Base-by-base conservation (phyloP, 2,329 filamentous ascomycete species). In the Pseudocercospora crystallina region DNA sequence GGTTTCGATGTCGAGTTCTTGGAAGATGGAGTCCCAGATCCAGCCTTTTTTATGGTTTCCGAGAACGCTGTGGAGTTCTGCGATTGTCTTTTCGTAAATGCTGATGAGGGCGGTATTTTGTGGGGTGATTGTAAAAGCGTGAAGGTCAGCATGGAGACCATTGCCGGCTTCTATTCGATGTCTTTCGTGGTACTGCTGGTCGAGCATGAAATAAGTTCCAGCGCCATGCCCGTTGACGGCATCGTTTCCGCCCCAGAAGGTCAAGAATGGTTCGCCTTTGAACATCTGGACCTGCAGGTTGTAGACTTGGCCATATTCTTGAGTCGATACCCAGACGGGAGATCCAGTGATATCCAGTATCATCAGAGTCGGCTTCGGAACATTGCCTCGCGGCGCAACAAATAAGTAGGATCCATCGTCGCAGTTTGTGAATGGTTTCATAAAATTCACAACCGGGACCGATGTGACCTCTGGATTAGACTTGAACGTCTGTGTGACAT, bases 191-290 rank as follows among this genome's bases (percentile, higher is more conserved):
- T 63, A 60, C 30, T 59, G 52, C 45, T 63, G 53, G 47, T 64
- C 60, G 14, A 61, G 51, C 76, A 80, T 75, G 50, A 75, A 72
- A 53, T 76, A 74, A 46, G 65, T 64, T 12, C 76, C 77, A 35
- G 72, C 68, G 2, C 77, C 76, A 58, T 77, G 73, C 2, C 75
- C 76, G 2, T 70, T 69, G n/a, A 73, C 70, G 30, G 73, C 69
- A 56, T 75, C 71, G 12, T 74, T 63, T 9, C 76, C 76, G n/a
- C 72, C 68, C 75, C 76, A 78, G 56, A 77, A 78, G 0, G 74
- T 76, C 43, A 79, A 59, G 61, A 76, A 77, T 8, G 65, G 59
- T 51, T 76, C 60, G 2, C 71, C 73, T 50, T 68, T 69, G 54
- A 73, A 78, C 7, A 61, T 56, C 57, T 78, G 73, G 1, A 76